Evolutionary conservation across 2,329 filamentous ascomycete species (phyloP), one percentile per base, ranked within the genome.

Genomic region (Arachnomyces sp.): DNA sequence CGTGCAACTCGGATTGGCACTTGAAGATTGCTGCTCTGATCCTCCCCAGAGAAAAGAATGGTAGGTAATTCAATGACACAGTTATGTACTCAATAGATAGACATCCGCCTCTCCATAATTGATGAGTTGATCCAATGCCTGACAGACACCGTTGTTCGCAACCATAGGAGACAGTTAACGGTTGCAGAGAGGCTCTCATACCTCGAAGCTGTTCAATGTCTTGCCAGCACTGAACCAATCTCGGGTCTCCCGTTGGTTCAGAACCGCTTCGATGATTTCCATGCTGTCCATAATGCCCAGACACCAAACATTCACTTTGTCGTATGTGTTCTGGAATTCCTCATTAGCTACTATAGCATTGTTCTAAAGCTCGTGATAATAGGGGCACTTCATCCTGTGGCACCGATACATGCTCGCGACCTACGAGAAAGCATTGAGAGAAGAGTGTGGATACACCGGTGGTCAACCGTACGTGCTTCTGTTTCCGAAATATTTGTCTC

Each of bases 391-490:
- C 48, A 51, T 67, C 25, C 53, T 60, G 14, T 68, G 66, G 65
- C 68, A 70, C 46, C 60, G 67, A 31, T 64, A 65, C 42, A 66
- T 61, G 45, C 47, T 63, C 15, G 57, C 53, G 28, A 52, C 62
- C 12, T 69, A 65, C 44, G 67, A 71, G 45, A 53, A 61, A 40
- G 59, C 61, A 16, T 53, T 71, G 9, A 50, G 58, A 37, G 49
- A 65, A 3, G 59, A 64, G 40, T 71, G 68, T 43, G 61, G 63
- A 25, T 71, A 69, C 48, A 55, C 45, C 2, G 67, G 66, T 11
- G 54, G 57, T 4, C 62, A 67, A 38, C 67, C 68, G 36, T 67
- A 61, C 47, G 45, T 46, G 31, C 21, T 14, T 29, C 25, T 16
- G 11, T n/a, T 13, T 14, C 9, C 21, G 21, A 9, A 25, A 5